Evolutionary conservation across 176 grass and related monocot species (phyloP), one percentile per base, ranked within the genome.

Genomic region (Themeda triandra): DNA sequence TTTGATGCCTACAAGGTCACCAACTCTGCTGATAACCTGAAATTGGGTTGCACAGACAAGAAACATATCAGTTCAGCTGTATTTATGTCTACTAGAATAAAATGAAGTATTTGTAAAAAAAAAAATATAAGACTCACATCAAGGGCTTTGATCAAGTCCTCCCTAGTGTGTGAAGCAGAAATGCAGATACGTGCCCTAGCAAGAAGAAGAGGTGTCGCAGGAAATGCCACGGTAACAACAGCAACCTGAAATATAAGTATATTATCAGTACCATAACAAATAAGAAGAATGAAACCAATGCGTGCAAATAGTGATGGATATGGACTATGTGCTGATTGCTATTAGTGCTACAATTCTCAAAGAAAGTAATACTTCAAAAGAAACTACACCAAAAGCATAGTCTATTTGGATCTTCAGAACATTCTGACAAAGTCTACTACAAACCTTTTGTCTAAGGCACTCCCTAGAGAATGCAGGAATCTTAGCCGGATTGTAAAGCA

Each of bases 401-500:
- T 71, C 23, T 42, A 42, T 14, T 28, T 45, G 13, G 41, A 72
- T 74, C 13, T 69, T 36, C 66, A 37, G 13, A 70, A 18, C 19
- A 32, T 56, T 58, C 32, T 1, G 19, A 64, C 3, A 37, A 70
- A 53, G 13, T 51, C 5, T 62, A 66, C 1, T n/a, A 88, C 91
- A 88, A 76, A 96, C 94, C 73, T 93, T 93, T 86, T 93, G 88
- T 56, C 86, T 86, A 41, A 96, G 88, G 51, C 94, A 96, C 44
- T 96, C 94, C 66, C 94, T 92, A 54, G 91, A 93, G 79, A 96
- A 96, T 27, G 94, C 90, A 71, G 94, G 94, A 32, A 96, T 96
- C 78, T 96, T 96, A 73, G 88, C 94, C 6, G 91, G 94, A 66
- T 96, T 96, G 73, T 96, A 96, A 1, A 96, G 89, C 94, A 96